phyloP scores from a whole-genome alignment of 208 protist species.

The Tritrichomonas musculus region DNA sequence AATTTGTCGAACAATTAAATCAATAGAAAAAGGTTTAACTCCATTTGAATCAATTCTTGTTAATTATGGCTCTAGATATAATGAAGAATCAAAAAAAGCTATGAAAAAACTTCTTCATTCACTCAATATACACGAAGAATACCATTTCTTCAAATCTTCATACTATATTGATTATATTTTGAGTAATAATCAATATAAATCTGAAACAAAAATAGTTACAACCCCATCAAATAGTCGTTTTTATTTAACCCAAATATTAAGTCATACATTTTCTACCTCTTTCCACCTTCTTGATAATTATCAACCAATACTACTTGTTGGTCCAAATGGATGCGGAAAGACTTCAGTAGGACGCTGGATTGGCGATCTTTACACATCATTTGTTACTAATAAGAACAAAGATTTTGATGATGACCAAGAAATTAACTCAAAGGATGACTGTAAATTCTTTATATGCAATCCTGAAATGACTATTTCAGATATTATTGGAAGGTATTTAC shows the following conservation, averaged over 20 bases:
- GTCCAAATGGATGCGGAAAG: constrained; percentile 4
- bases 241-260: background rate
- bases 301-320: background rate
- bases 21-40: background rate
- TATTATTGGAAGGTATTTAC: background rate
- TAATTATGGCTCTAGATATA: background rate
- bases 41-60: background rate
- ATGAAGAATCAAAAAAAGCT: background rate
- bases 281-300: background rate
- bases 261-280: background rate
- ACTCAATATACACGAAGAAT: background rate
- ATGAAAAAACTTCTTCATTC: background rate
- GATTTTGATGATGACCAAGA: too few relatives aligned
- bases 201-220: too few relatives aligned
- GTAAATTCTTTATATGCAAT: background rate
- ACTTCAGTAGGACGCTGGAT: background rate
- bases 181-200: background rate
- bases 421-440: background rate
- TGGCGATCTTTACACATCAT: too few relatives aligned
- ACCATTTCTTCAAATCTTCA: background rate
- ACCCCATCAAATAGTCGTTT: background rate
- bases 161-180: background rate
- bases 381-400: too few relatives aligned
- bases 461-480: background rate
- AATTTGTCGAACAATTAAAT: background rate